Evolutionary conservation across 495 filamentous ascomycete species (phyloP), one percentile per base, ranked within the genome.

Genomic region (Lophiostoma macrostomum): DNA sequence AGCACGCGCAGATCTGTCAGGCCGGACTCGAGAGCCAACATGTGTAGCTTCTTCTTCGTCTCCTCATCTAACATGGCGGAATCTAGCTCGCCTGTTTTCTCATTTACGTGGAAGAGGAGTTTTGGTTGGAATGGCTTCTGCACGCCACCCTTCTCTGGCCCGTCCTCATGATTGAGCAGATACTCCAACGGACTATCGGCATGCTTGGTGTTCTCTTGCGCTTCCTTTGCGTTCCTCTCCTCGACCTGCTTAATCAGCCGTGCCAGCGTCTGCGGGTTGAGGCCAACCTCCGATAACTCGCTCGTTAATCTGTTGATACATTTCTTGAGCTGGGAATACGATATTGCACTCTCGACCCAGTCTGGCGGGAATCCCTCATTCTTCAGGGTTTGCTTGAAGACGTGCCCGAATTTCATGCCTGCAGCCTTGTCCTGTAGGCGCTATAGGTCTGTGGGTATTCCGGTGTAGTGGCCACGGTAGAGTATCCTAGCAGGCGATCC

Each of bases 361-460:
- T 81, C 76, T 29, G 73, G 70, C 0, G 85, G 85, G 64, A 67
- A 73, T 54, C 70, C 74, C 52, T 81, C 80, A 50, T 67, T 73
- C 44, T 74, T 60, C 28, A 89, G 71, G 40, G 73, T 73, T 58
- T 80, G 74, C 50, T 79, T 72, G 63, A 83, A 87, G 32, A 79
- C 74, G 56, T 81, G 84, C n/a, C 77, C 84, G 69, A 88, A 89
- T 71, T 89, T 89, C 85, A 89, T 89, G 45, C 11, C 32, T 25
- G 38, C 27, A 29, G 19, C 20, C 16, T 19, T 12, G 43, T 4
- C n/a, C n/a, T n/a, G n/a, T n/a, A n/a, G n/a, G n/a, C n/a, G n/a
- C n/a, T n/a, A n/a, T n/a, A n/a, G n/a, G n/a, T n/a, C n/a, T n/a
- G n/a, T n/a, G n/a, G n/a, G n/a, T n/a, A n/a, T n/a, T n/a, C n/a